These are phyloP conservation scores for Afroboletus lepidellus DNA, from an alignment of 1,284 basidiomycete species.

Conservation along the genomic window DNA sequence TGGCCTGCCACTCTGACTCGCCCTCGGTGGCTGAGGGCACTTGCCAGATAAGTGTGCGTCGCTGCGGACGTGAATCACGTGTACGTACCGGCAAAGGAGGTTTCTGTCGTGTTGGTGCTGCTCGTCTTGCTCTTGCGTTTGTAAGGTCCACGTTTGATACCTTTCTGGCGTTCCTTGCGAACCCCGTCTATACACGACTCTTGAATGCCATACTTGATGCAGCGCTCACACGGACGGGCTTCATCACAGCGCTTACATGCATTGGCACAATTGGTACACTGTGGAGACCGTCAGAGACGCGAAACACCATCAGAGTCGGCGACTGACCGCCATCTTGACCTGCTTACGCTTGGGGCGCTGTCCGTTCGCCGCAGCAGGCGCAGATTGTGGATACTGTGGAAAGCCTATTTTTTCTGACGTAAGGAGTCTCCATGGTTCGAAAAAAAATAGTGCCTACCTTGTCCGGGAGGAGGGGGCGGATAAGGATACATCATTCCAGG, in stretches of 20 bases:
- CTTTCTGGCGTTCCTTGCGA: conserved; percentile 82
- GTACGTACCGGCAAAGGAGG: conserved; percentile 20
- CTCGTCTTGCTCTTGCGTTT: conserved; percentile 65
- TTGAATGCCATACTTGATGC: conserved; percentile 74
- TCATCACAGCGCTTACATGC: conserved; percentile 89
- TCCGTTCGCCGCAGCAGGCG: conserved; percentile 25
- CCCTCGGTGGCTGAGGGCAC: conserved; percentile 14
- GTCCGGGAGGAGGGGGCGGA: conserved; percentile 39
- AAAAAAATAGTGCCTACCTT: conserved; percentile 39
- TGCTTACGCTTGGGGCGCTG: conserved; percentile 72
- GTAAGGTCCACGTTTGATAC: conserved; percentile 84
- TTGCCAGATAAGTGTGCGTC: conserved; percentile 18
- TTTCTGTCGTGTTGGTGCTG: conserved; percentile 16
- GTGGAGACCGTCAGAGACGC: conserved; percentile 2
- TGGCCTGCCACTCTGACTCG: conserved; percentile 36
- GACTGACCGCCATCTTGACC: conserved; percentile 82
- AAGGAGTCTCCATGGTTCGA: conserved; percentile 7
- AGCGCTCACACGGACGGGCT: conserved; percentile 74
- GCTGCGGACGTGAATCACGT: conserved; percentile 9
- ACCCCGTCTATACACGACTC: conserved; percentile 71
- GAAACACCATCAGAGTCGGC: background rate
- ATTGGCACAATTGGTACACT: conserved; percentile 81
- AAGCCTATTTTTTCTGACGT: conserved; percentile 35
- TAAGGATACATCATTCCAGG: conserved; percentile 69
- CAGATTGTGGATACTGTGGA: conserved; percentile 31